A percentile compares a stretch with the other conserved stretches of the same genome.
Evolutionary conservation across 2,329 filamentous ascomycete genomes (phyloP).

Genomic region (Emericellopsis cladophorae): DNA sequence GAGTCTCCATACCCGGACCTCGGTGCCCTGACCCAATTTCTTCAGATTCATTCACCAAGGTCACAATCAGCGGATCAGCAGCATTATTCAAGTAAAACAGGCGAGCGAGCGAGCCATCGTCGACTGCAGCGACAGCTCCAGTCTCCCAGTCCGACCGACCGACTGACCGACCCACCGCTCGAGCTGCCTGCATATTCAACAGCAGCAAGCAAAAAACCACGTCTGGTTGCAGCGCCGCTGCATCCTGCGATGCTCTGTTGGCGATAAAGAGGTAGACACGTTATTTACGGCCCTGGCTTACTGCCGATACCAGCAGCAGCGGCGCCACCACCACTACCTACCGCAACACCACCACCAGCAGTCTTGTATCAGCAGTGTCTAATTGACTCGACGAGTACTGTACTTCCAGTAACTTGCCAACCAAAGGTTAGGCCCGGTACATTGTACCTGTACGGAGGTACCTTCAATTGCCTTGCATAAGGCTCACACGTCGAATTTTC

Average conservation of each 20-base stretch:
- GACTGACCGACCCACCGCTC: neutral
- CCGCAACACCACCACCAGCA: no score
- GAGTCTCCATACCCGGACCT: neutral
- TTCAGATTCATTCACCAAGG: neutral
- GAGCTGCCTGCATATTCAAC: slow-evolving; percentile 6
- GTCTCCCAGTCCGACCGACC: slow-evolving; percentile 1
- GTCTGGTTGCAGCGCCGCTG: slow-evolving; percentile 12
- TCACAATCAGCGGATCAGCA: no score
- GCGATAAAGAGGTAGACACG: slow-evolving; percentile 4
- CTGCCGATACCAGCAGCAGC: no score
- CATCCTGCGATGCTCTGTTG: slow-evolving; percentile 18
- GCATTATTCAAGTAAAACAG: no score
- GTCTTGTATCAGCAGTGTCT: no score
- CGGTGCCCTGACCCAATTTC: neutral
- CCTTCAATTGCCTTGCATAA: no score
- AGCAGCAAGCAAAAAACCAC: slow-evolving; percentile 1
- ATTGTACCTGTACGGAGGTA: no score
- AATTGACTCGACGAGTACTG: no score
- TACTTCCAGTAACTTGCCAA: no score
- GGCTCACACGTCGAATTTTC: no score
- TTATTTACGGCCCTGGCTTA: neutral
- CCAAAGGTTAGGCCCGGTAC: no score
- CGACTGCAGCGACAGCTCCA: neutral
- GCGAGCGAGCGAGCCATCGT: neutral
- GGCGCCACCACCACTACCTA: no score